A percentile compares a stretch with the other conserved stretches of the same genome.
phyloP scores from a whole-genome alignment of 768 basidiomycete genomes.

The Amanita muscaria region DNA sequence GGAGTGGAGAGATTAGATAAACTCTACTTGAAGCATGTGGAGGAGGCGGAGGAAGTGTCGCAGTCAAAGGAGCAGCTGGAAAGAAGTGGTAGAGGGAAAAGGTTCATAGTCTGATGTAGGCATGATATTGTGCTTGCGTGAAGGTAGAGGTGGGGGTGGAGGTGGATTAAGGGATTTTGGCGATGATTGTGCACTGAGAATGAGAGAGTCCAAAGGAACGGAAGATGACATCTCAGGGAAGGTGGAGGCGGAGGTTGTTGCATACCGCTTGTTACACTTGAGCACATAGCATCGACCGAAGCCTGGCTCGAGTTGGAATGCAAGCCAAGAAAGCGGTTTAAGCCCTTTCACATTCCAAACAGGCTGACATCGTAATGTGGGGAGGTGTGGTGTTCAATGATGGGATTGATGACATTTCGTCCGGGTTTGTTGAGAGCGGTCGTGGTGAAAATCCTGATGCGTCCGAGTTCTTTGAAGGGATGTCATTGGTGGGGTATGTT shows the following conservation, averaged over 20 bases:
- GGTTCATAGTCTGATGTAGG: neutral
- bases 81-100: neutral
- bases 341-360: neutral
- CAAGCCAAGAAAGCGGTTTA: slow-evolving; percentile 13
- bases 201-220: slow-evolving; percentile 1
- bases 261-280: slow-evolving; percentile 5
- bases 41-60: neutral
- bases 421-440: slow-evolving; percentile 5
- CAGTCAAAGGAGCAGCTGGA: neutral
- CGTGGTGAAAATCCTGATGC: slow-evolving; percentile 8
- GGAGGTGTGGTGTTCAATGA: slow-evolving; percentile 9
- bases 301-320: slow-evolving; percentile 30
- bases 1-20: neutral
- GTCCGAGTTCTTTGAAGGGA: slow-evolving; percentile 10
- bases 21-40: neutral
- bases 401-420: neutral
- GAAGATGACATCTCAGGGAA: slow-evolving; percentile 4
- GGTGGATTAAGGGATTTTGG: slow-evolving; percentile 14
- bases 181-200: slow-evolving; percentile 11
- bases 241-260: slow-evolving; percentile 27
- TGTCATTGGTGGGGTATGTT: slow-evolving; percentile 5
- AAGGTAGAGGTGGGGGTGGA: slow-evolving; percentile 12
- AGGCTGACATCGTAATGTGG: slow-evolving; percentile 6
- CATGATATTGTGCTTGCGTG: slow-evolving; percentile 6
- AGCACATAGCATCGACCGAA: slow-evolving; percentile 24